These are phyloP conservation scores for Phylloporus arenicola DNA, from an alignment of 768 basidiomycete genomes.

Conservation along the genomic window DNA sequence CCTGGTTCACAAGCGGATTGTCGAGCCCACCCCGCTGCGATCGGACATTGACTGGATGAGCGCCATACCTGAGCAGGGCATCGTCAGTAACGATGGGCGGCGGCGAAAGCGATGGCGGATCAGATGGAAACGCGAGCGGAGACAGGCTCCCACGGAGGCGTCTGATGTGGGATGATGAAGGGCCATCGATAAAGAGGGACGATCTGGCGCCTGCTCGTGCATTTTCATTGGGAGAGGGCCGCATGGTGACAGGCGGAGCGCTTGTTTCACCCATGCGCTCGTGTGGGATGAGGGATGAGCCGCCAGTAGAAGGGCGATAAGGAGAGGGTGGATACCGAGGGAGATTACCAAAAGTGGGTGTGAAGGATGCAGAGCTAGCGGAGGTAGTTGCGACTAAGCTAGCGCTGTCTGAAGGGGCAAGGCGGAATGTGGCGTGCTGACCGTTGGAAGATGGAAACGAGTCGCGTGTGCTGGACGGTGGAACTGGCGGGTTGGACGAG, in stretches of 20 bases:
- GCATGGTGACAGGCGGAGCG: slow-evolving; percentile 17
- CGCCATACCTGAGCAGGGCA: slow-evolving; percentile 10
- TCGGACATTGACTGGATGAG: slow-evolving; percentile 1
- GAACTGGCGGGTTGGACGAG: slow-evolving; percentile 8
- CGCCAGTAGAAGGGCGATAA: slow-evolving; percentile 17
- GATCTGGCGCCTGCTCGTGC: slow-evolving; percentile 9
- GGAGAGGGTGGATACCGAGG: slow-evolving; percentile 20
- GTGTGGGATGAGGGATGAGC: slow-evolving; percentile 11
- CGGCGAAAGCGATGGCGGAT: slow-evolving; percentile 9
- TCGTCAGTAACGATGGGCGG: slow-evolving; percentile 15
- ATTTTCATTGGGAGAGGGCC: slow-evolving; percentile 10
- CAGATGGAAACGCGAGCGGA: slow-evolving; percentile 20
- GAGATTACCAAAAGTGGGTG: slow-evolving; percentile 19
- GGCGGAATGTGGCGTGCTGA: slow-evolving; percentile 15
- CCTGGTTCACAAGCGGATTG: slow-evolving; percentile 2
- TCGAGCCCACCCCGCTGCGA: slow-evolving; percentile 6
- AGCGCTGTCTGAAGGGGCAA: slow-evolving; percentile 7
- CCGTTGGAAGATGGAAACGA: slow-evolving; percentile 19
- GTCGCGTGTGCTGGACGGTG: slow-evolving; percentile 7
- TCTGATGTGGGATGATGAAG: slow-evolving; percentile 9
- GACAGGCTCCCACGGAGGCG: slow-evolving; percentile 23
- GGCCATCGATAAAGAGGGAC: slow-evolving; percentile 7
- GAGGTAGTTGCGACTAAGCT: slow-evolving; percentile 6
- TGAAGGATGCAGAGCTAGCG: slow-evolving; percentile 12
- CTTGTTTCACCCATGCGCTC: slow-evolving; percentile 14